Base-by-base conservation (phyloP, 225 moss, liverwort and hornwort genomes). In the Rhytidiadelphus loreus region DNA sequence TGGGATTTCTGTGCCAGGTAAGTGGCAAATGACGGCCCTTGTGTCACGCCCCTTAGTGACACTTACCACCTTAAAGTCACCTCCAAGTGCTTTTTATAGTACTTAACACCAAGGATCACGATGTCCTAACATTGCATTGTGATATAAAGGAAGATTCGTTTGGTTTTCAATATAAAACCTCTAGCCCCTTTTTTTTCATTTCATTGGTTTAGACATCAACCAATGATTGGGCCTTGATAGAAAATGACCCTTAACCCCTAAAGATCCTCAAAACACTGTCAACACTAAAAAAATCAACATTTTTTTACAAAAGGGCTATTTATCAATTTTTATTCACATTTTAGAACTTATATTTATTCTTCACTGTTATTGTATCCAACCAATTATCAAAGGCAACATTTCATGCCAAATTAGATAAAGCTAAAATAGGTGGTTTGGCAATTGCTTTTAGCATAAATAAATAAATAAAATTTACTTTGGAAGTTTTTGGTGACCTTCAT, bases 191-290 rank as follows among this genome's bases (percentile, higher is more conserved):
- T n/a, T n/a, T n/a, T n/a, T n/a, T n/a, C n/a, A n/a, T n/a, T n/a
- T n/a, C n/a, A n/a, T 3, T 29, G 11, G 17, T 29, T 29, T 28
- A 9, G 28, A 71, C 28, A 71, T 28, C 0, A 0, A 0, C 3
- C 6, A 28, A 28, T 44, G 2, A 43, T 29, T 28, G 2, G 16
- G 2, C 3, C 29, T 29, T 28, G 2, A 44, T 44, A 10, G 6
- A 28, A 72, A 44, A 44, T 44, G 1, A 0, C 1, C 17, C 0
- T 73, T 17, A 6, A 29, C 11, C 2, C 16, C 17, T 44, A 72
- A 29, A 72, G 28, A 44, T 72, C 44, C 1, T 44, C 5, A 44
- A 26, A 9, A 71, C 15, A 70, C 25, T 0, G 5, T 71, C 26
- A 43, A 26, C 2, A 71, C 16, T 16, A 6, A 1, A 29, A 17